These are phyloP conservation scores for Brettanomyces anomalus DNA, from an alignment of 805 yeast genomes.

Conservation along the genomic window DNA sequence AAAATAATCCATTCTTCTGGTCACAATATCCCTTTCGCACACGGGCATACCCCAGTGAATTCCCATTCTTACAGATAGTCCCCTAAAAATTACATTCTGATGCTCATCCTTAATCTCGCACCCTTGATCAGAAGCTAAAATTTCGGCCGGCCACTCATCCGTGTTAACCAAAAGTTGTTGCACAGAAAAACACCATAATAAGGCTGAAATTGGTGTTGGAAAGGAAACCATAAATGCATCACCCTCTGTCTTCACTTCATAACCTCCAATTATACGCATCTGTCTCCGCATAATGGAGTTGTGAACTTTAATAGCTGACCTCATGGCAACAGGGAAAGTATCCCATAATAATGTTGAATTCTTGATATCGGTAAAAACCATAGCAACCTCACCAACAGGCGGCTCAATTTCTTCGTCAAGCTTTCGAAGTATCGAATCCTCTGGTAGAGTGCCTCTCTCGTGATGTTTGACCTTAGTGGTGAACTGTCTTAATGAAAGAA, in stretches of 20 bases:
- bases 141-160: conserved; percentile 95
- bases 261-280: conserved; percentile 87
- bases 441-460: conserved; percentile 40
- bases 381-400: conserved; percentile 88
- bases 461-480: conserved; percentile 27
- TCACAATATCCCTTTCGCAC: conserved; percentile 88
- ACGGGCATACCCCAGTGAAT: conserved; percentile 98
- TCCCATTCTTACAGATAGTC: conserved; percentile 96
- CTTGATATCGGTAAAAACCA: conserved; percentile 96
- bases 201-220: conserved; percentile 83
- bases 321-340: conserved; percentile 83
- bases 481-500: conserved; percentile 57
- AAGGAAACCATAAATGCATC: conserved; percentile 98
- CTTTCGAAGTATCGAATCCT: conserved; percentile 73
- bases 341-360: conserved; percentile 95
- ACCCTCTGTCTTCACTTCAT: conserved; percentile 98
- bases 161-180: conserved; percentile 68
- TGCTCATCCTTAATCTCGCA: conserved; percentile 61
- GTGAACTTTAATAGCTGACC: conserved; percentile 92
- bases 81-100: conserved; percentile 61
- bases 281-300: conserved; percentile 92
- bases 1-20: conserved; percentile 95
- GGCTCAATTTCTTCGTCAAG: conserved; percentile 88
- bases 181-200: conserved; percentile 90
- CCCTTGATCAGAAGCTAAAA: conserved; percentile 77